Evolutionary conservation across 2,329 filamentous ascomycete genomes (phyloP), one percentile per base, ranked within the genome.

Genomic region (Neonectria faginata): DNA sequence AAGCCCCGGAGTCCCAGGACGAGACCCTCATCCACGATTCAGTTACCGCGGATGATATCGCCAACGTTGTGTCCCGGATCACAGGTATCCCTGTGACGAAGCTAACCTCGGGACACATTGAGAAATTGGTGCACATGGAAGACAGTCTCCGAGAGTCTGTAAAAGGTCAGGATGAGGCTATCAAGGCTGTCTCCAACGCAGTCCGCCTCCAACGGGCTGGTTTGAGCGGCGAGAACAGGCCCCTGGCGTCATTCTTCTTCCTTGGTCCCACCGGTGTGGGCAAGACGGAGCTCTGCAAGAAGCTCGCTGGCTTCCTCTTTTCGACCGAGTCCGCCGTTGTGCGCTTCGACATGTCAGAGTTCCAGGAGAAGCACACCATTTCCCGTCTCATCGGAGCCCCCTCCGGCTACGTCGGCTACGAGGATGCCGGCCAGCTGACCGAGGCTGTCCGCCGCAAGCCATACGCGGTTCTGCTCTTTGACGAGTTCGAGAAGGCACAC

Each of bases 401-500:
- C 0, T 95, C 96, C 6, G 95, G 95, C 22, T 98, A 98, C 75
- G 92, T 98, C 27, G 96, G 96, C 10, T 98, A 98, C 75, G 96
- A 99, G 51, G 96, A 98, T 75, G 94, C 95, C 4, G 96, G 96
- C 0, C 96, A 98, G 79, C 86, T 99, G 11, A 98, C 96, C 1
- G 96, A 99, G 80, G 94, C 95, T 5, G 94, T 99, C 3, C 89
- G 96, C 61, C 88, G 96, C 64, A 98, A 98, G 78, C 96, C 96
- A 0, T 98, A 98, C 72, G 94, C 95, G 0, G 93, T 99, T 0
- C 85, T 99, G 0, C 85, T 99, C 2, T 97, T 99, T 72, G 96
- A 99, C 77, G 96, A 98, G 77, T 98, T 97, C 72, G 96, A 99
- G 77, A 98, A 99, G 78, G 96, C 95, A 0, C 96, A 98, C 76